Evolutionary conservation across 1,139 yeast species (phyloP).

Genomic region (Protomyces inundatus): DNA sequence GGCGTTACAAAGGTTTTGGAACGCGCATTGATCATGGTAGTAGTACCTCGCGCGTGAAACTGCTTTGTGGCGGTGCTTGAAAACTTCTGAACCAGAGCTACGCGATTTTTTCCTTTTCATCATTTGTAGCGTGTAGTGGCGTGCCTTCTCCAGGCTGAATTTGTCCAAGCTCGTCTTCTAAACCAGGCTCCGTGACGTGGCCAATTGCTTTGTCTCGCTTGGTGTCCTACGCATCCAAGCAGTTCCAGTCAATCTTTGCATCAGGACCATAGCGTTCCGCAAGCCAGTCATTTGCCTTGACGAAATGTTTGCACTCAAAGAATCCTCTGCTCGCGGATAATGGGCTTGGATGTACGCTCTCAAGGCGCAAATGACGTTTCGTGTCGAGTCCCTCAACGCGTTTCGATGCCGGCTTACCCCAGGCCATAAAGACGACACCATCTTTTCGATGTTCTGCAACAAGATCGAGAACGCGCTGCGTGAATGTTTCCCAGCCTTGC

Average conservation of each 20-base stretch:
- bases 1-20: slow-evolving; percentile 17
- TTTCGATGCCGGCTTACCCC: slow-evolving; percentile 93
- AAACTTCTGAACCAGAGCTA: background rate
- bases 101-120: too few relatives aligned
- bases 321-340: slow-evolving; percentile 82
- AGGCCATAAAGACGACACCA: slow-evolving; percentile 75
- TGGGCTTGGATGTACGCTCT: slow-evolving; percentile 92
- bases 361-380: slow-evolving; percentile 47
- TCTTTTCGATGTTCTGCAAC: slow-evolving; percentile 43
- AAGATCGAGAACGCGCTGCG: slow-evolving; percentile 61
- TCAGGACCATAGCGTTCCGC: slow-evolving; percentile 44
- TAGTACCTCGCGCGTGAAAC: background rate
- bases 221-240: slow-evolving; percentile 4
- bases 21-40: background rate
- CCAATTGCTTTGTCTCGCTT: background rate
- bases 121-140: too few relatives aligned
- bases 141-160: background rate
- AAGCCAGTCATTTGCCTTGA: slow-evolving; percentile 70
- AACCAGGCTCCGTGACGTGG: background rate
- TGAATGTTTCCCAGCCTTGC: slow-evolving; percentile 90
- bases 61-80: background rate
- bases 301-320: slow-evolving; percentile 67
- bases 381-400: slow-evolving; percentile 48
- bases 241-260: slow-evolving; percentile 62
- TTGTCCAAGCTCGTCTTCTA: background rate